Evolutionary conservation across 805 yeast genomes (phyloP), one percentile per base, ranked within the genome.

Genomic region (Barnettozyma wickerhamii): DNA sequence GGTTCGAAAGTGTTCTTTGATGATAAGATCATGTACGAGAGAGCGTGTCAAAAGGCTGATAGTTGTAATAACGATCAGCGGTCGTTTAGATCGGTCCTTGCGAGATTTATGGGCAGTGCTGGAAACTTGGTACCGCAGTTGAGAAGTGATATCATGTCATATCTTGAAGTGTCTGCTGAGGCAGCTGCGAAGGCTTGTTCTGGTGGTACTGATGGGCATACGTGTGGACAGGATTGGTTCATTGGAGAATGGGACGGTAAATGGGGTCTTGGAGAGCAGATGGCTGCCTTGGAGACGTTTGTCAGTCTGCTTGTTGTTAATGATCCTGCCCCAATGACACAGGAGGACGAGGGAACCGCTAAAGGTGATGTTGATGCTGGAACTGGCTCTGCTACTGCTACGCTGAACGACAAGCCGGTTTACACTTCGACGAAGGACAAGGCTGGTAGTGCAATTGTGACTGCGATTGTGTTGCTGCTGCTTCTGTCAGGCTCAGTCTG

Each of bases 381-480:
- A 30, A 58, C 71, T 6, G 38, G 38, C 10, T 57, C 61, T 3
- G 61, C 60, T 1, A 60, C 69, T 12, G 53, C 65, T 5, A 62
- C 64, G 51, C 50, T 47, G 56, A 53, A 45, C 44, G 60, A 39
- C 38, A 35, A 76, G 48, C 58, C 56, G 33, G 57, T 80, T 34
- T 63, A 59, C 0, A 75, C 88, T 27, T 63, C 74, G 1, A 58
- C 66, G 0, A 77, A 74, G 40, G 96, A 86, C 56, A 74, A 71
- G 49, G 95, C 84, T 1, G 98, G 97, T 35, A 96, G 97, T 1
- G 95, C 89, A 29, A 66, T 89, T 13, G 60, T 86, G 30, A 91
- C 98, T 0, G 91, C 88, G 0, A 60, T 85, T 7, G 79, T 83
- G 1, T 59, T 87, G 48, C 70, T 73, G 2, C 56, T 69, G 2